These are phyloP conservation scores for Chrysopogon serrulatus DNA, from an alignment of 176 grass and related monocot species.

Conservation along the genomic window DNA sequence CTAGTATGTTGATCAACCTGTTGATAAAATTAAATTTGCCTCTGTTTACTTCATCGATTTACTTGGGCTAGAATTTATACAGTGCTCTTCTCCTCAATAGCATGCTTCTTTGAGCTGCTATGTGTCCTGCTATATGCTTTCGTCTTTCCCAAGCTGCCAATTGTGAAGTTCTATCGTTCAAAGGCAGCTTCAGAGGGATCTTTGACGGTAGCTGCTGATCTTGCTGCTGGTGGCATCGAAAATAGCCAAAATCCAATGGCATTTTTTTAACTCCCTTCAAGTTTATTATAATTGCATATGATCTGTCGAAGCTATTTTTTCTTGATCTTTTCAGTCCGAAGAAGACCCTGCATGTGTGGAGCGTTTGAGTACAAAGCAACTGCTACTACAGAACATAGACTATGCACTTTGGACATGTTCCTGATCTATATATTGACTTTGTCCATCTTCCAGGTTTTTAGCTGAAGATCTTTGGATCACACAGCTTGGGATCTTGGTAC, in stretches of 20 bases:
- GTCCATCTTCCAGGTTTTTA: constrained; percentile 86
- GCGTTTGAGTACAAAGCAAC: constrained; percentile 49
- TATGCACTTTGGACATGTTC: constrained; percentile 50
- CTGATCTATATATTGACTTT: constrained; percentile 58
- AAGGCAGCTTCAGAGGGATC: constrained; percentile 71
- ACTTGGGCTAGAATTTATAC: constrained; percentile 5
- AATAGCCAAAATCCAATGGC: constrained; percentile 7
- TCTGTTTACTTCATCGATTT: neutral
- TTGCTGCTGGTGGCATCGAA: constrained; percentile 58
- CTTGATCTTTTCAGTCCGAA: constrained; percentile 25
- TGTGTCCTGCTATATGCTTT: constrained; percentile 61
- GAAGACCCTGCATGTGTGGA: constrained; percentile 32
- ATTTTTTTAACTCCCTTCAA: neutral
- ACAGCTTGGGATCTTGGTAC: constrained; percentile 68
- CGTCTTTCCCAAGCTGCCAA: constrained; percentile 57
- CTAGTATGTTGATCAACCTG: constrained; percentile 37
- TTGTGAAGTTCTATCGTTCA: constrained; percentile 57
- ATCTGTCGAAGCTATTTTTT: neutral
- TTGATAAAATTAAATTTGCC: neutral
- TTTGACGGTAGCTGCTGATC: constrained; percentile 54
- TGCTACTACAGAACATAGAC: constrained; percentile 56
- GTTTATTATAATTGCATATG: neutral
- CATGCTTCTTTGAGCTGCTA: constrained; percentile 59
- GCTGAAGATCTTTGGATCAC: constrained; percentile 69
- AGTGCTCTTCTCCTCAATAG: constrained; percentile 67